Base-by-base conservation (phyloP, 176 grass and related monocot species). In the Phragmites australis region DNA sequence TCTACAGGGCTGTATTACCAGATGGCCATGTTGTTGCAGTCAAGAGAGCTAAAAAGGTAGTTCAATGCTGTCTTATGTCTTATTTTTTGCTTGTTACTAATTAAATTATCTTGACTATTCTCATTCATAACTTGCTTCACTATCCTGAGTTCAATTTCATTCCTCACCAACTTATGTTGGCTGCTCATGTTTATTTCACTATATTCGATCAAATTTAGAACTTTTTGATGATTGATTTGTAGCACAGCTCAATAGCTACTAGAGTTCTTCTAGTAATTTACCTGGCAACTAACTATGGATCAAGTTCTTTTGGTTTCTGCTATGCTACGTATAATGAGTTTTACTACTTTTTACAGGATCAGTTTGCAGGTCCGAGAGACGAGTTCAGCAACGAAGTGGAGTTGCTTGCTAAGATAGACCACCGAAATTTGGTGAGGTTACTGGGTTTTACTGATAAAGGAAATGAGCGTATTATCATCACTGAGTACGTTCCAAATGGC, bases 21-120 rank as follows among this genome's bases (percentile, higher is more conserved):
- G 93, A 89, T 86, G 86, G 92, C 68, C 84, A 78, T 23, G 81
- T 88, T 82, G 86, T 95, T 81, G 97, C 97, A 47, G 75, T 95
- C 81, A 95, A 99, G 87, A 90, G 97, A 84, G 97, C 97, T 70
- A 99, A 99, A 80, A 95, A 99, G 97, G 97, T 99, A 85, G 30
- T 84, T 47, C 17, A n/a, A 18, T 25, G n/a, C 59, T 42, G 57
- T 57, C 32, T 68, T 30, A 23, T 51, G 62, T 18, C 58, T 81
- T 70, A 72, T 78, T 14, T 76, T 65, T n/a, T 68, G 3, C 9
- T 32, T 61, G 18, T 52, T 82, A 68, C 44, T 59, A 11, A 54
- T 82, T 70, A 62, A 68, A 70, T 63, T 68, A 6, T 29, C 55
- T 61, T 57, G 15, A 2, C 29, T 74, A 27, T 66, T 43, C 21